phyloP scores from a whole-genome alignment of 768 basidiomycete genomes.

The Rhizopogon salebrosus region DNA sequence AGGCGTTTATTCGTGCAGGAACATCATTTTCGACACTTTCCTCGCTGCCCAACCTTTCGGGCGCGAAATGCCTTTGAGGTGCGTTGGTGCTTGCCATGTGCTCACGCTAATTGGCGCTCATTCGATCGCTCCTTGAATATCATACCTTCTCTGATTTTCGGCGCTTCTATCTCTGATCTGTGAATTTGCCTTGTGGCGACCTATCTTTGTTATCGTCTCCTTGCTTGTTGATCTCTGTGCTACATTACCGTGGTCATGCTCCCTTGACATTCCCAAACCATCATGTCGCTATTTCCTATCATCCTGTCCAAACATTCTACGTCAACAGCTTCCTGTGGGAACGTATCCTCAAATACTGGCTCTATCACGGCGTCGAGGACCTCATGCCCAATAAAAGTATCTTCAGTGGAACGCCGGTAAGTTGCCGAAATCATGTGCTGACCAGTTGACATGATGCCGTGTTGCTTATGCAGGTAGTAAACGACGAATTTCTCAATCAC shows the following conservation, averaged over 20 bases:
- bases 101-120: background rate
- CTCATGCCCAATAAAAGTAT: conserved; percentile 39
- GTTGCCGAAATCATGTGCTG: background rate
- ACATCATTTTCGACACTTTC: conserved; percentile 42
- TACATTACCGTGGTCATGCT: too few species aligned
- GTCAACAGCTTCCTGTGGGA: conserved; percentile 41
- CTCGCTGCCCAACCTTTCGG: conserved; percentile 50
- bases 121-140: background rate
- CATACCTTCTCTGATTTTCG: background rate
- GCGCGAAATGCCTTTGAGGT: conserved; percentile 46
- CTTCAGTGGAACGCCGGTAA: conserved; percentile 43
- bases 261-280: background rate
- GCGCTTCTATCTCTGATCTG: background rate
- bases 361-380: conserved; percentile 41
- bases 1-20: conserved; percentile 13
- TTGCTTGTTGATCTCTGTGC: background rate
- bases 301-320: background rate
- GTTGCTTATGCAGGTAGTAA: conserved; percentile 33
- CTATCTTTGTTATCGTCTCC: background rate
- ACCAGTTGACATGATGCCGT: background rate
- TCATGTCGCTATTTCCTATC: background rate
- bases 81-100: background rate
- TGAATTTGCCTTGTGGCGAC: background rate
- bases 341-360: conserved; percentile 34
- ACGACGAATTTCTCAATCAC: conserved; percentile 44